phyloP scores from a whole-genome alignment of 768 basidiomycete species.

The Suillus ampliporus region DNA sequence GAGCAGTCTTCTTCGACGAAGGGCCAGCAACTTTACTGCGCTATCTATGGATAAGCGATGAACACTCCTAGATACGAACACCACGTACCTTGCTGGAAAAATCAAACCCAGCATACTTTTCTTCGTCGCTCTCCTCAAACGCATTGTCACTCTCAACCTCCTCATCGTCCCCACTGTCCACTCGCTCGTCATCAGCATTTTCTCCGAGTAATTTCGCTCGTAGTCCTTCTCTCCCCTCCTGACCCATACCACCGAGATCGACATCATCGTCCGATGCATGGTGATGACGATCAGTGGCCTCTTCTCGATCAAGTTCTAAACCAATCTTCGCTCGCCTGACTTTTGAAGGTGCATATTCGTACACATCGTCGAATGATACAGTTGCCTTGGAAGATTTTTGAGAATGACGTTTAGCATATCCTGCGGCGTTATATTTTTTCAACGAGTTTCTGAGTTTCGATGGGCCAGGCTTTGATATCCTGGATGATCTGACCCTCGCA shows the following conservation, averaged over 20 bases:
- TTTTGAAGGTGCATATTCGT: slow-evolving; percentile 62
- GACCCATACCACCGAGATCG: slow-evolving; percentile 35
- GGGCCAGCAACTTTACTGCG: slow-evolving; percentile 29
- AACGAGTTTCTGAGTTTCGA: slow-evolving; percentile 8
- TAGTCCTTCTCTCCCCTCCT: slow-evolving; percentile 40
- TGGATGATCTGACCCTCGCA: slow-evolving; percentile 25
- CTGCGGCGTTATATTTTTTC: slow-evolving; percentile 49
- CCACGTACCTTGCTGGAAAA: slow-evolving; percentile 35
- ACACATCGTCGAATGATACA: slow-evolving; percentile 55
- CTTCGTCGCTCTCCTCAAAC: slow-evolving; percentile 82
- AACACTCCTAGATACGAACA: neutral
- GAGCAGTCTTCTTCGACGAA: slow-evolving; percentile 27
- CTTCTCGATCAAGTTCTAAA: slow-evolving; percentile 63
- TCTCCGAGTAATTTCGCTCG: slow-evolving; percentile 58
- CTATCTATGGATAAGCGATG: slow-evolving; percentile 16
- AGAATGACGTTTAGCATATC: slow-evolving; percentile 57
- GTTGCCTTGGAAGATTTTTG: slow-evolving; percentile 44
- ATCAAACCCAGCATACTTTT: slow-evolving; percentile 70
- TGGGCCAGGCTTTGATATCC: slow-evolving; percentile 17
- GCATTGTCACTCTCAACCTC: slow-evolving; percentile 87
- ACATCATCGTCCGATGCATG: slow-evolving; percentile 48
- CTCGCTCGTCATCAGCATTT: slow-evolving; percentile 53
- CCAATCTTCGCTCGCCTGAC: slow-evolving; percentile 56
- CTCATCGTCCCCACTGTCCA: slow-evolving; percentile 79
- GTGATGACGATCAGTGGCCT: slow-evolving; percentile 38